A percentile compares a stretch with the other conserved stretches of the same genome.
Conservation (phyloP, 2,329 filamentous ascomycete genomes). For the Claviceps monticola region DNA sequence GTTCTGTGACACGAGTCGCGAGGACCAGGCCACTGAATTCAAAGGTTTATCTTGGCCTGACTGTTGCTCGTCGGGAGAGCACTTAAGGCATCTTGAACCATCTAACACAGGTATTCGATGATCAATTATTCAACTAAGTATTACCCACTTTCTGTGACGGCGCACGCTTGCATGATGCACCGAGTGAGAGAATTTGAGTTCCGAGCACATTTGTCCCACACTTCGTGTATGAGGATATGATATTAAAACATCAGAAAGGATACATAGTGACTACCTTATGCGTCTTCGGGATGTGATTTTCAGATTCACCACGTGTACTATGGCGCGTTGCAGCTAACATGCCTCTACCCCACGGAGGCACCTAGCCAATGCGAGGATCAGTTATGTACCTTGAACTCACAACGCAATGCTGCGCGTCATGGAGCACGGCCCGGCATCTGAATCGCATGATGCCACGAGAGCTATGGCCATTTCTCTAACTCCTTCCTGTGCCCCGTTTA, state of each 20-base stretch:
- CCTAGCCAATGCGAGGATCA: too few species aligned
- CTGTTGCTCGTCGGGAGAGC: neutral
- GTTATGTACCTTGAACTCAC: too few species aligned
- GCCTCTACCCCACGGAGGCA: too few species aligned
- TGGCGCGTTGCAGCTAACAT: too few species aligned
- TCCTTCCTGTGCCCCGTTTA: neutral
- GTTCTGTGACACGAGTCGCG: neutral
- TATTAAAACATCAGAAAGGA: too few species aligned
- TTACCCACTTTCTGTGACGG: neutral
- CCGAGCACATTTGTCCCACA: too few species aligned
- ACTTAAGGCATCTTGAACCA: constrained; percentile 1
- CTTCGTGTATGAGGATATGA: too few species aligned
- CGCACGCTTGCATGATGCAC: neutral
- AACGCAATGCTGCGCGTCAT: neutral
- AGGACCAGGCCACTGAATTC: neutral
- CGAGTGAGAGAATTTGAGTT: neutral
- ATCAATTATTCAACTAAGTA: neutral
- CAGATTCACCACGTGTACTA: too few species aligned
- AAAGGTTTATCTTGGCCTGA: neutral
- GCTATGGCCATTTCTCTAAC: neutral
- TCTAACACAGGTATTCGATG: neutral
- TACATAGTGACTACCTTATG: too few species aligned
- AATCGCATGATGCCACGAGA: neutral
- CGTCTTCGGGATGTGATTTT: too few species aligned
- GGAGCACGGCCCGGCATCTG: neutral